Base-by-base conservation (phyloP, 2,329 filamentous ascomycete genomes). In the Phyllosticta citribraziliensis region DNA sequence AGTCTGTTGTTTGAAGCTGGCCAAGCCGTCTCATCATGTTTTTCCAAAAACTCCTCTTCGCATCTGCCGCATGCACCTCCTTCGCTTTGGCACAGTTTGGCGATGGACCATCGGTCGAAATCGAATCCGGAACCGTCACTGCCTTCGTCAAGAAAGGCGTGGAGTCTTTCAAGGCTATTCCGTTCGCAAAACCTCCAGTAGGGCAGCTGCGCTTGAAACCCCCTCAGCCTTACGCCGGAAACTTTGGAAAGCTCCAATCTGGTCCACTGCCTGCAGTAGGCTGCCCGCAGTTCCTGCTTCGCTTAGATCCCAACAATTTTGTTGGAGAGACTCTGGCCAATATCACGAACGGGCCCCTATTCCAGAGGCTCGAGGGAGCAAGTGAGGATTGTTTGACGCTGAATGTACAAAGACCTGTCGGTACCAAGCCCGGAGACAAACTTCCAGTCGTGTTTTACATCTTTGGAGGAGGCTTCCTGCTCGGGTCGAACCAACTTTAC, bases 61-160 rank as follows among this genome's bases (percentile, higher is more conserved):
- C 40, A n/a, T 47, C 17, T 47, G 40, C 40, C 2, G 17, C 14
- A 47, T n/a, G 14, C 40, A 14, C 17, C 40, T 47, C 40, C n/a
- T 47, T 47, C 17, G 40, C 40, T 47, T 14, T 47, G 40, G 40
- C 40, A 5, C 35, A 40, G 12, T 47, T 47, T 14, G 17, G 6
- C 19, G 72, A 68, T 35, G 72, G 70, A 22, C 82, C 83, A 3
- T 80, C 79, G 2, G 83, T 86, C 56, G 73, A 78, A 17, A 80
- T 85, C 40, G 72, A 79, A 0, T 78, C 80, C 52, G 85, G 83
- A 47, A 86, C 81, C 4, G 74, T 88, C 35, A 70, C n/a, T n/a
- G n/a, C n/a, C n/a, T n/a, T n/a, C n/a, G 73, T 66, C 63, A 69
- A 72, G 2, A 67, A 70, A 2, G 72, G 74, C 25, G 79, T 90